Base-by-base conservation (phyloP, 2,329 filamentous ascomycete species). In the Ustulina deusta region DNA sequence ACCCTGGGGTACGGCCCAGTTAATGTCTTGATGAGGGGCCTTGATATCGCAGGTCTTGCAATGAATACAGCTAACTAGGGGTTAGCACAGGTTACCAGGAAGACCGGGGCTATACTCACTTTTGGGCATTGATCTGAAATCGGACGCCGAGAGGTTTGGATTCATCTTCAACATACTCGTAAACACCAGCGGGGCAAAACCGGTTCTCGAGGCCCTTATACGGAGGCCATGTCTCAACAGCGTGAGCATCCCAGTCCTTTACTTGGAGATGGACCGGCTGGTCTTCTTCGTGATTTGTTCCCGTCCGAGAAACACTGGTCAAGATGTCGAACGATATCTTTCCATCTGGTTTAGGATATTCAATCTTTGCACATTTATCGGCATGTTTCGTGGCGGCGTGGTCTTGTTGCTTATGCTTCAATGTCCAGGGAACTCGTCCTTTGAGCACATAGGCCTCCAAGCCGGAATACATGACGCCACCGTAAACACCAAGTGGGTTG, bases 21-120 rank as follows among this genome's bases (percentile, higher is more conserved):
- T 97, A 81, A 99, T 98, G 78, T 98, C 96, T 83, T 99, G 96
- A 70, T 91, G 89, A 7, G 96, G 96, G 17, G 93, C 95, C 84
- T 99, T 99, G 83, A 99, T 99, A 81, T 99, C 96, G 80, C 96
- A 99, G 15, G 96, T 99, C 87, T 99, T 99, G 87, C 96, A 99
- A 82, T 99, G 96, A 72, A 99, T 97, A 80, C 96, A 99, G 82
- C 94, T 97, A 74, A 46, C 25, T 20, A 46, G 11, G 20, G n/a
- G 57, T 78, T 79, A 77, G 82, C 71, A 61, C 36, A 27, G n/a
- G 25, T 29, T 27, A 60, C 36, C n/a, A 13, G 17, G 20, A 51
- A 13, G 65, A 51, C 10, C 17, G n/a, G 40, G 36, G 29, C 56
- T 40, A 40, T 38, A 89, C 93, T 89, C 85, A 97, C 93, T 97